Evolutionary conservation across 2,329 filamentous ascomycete genomes (phyloP), one percentile per base, ranked within the genome.

Genomic region (Fusarium napiforme): DNA sequence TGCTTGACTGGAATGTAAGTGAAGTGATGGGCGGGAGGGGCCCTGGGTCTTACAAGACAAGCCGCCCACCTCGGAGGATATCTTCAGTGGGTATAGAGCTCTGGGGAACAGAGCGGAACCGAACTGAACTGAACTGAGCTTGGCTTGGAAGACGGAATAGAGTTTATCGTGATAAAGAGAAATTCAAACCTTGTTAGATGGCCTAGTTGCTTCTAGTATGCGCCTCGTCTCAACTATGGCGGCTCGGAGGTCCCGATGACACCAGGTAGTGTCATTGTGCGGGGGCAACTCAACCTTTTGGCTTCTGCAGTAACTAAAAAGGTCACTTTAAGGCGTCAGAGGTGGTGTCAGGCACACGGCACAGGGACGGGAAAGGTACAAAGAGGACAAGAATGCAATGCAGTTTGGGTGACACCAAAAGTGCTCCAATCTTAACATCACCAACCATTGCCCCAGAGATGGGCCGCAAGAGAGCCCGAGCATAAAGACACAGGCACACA

Each of bases 1-100:
- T 57, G 49, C 32, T 30, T n/a, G 65, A 69, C 71, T 73, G 71
- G 71, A 73, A 73, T 73, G 71, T 46, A 64, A 72, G 34, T 72
- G 63, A 61, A 61, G 62, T 73, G 71, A 73, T 73, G 56, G 67
- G 72, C 32, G 36, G 37, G 69, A 69, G 36, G 65, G 53, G 46
- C 37, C 66, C 42, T 66, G 37, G 42, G 53, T 43, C 47, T 64
- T 50, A 59, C 58, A 34, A 34, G 14, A 56, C 34, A 53, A 53
- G 34, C 34, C 50, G 34, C 42, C 36, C 42, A 32, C 43, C 23
- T 30, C n/a, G 43, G 55, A 30, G 19, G 50, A 66, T 62, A 50
- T 66, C 49, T 57, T 64, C 49, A 67, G 62, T 43, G 36, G 42
- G 45, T 34, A 47, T 39, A 30, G 58, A 64, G 60, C 42, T 55